Conservation (phyloP, 495 filamentous ascomycete species). For the Podospora pseudopauciseta region DNA sequence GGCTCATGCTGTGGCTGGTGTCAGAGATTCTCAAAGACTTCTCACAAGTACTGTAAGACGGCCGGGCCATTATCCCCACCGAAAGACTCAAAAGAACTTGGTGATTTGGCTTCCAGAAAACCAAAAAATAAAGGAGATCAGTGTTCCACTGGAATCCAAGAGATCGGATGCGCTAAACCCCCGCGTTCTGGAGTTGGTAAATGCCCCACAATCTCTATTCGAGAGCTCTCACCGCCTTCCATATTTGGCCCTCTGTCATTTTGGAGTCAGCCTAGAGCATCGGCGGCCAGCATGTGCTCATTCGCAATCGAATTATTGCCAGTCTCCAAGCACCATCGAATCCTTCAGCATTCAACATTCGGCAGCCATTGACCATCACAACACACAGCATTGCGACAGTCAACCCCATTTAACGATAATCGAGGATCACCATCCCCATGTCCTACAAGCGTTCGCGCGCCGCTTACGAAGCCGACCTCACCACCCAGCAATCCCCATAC, state of each 20-base stretch:
- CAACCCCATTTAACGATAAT: neutral
- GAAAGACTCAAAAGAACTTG: neutral
- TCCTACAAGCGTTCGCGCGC: constrained; percentile 75
- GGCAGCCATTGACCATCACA: neutral
- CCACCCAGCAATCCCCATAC: constrained; percentile 71
- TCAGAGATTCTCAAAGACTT: neutral
- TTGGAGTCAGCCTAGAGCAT: too few relatives aligned
- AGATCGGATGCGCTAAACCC: neutral
- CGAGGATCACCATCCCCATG: constrained; percentile 45
- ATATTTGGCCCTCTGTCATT: neutral
- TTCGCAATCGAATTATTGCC: neutral
- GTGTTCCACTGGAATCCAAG: neutral
- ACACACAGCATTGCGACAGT: neutral
- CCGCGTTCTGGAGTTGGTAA: neutral
- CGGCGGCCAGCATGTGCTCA: neutral
- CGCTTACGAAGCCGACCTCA: constrained; percentile 72
- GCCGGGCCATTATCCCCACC: neutral
- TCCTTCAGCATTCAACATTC: neutral
- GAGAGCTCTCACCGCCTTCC: constrained; percentile 10
- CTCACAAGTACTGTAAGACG: neutral
- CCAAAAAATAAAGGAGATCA: neutral
- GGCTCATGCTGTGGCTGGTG: too few relatives aligned
- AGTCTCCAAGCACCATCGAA: neutral
- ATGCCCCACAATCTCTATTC: neutral
- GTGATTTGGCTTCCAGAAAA: neutral